Conservation (phyloP, 108 stramenopile genomes). For the Thalassiosira profunda region DNA sequence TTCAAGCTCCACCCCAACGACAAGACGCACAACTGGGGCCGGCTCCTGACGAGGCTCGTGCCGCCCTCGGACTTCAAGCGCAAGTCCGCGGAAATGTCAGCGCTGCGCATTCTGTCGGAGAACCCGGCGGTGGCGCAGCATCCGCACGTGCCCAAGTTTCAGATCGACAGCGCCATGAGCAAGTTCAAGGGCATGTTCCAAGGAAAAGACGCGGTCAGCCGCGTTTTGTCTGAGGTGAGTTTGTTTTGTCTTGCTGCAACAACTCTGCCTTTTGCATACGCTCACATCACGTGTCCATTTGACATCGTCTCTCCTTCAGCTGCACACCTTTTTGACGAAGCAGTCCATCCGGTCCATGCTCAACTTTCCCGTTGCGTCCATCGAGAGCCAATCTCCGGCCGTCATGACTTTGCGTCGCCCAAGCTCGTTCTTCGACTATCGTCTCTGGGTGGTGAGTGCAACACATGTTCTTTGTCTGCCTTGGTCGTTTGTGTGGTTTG, state of each 20-base stretch:
- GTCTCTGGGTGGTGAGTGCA: conserved; percentile 90
- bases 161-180: conserved; percentile 93
- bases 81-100: conserved; percentile 93
- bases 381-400: conserved; percentile 50
- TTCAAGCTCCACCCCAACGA: conserved; percentile 96
- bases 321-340: conserved; percentile 78
- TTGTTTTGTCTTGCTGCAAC: no score
- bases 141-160: conserved; percentile 96
- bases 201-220: conserved; percentile 93
- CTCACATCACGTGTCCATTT: no score
- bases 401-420: conserved; percentile 81
- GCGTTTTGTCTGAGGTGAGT: no score
- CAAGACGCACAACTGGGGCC: conserved; percentile 93
- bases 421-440: conserved; percentile 77
- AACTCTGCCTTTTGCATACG: no score
- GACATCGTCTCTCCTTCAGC: conserved; percentile 70
- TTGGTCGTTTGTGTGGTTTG: no score
- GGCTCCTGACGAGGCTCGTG: conserved; percentile 89
- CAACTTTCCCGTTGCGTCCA: conserved; percentile 45
- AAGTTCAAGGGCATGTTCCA: conserved; percentile 96
- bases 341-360: conserved; percentile 74
- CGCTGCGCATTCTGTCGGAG: conserved; percentile 91
- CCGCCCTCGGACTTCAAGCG: conserved; percentile 90
- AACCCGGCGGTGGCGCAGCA: conserved; percentile 88
- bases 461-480: no score